A percentile compares a stretch with the other conserved stretches of the same genome.
These are phyloP conservation scores for Xerocomellus intermedius DNA, from an alignment of 768 basidiomycete species.

Conservation along the genomic window DNA sequence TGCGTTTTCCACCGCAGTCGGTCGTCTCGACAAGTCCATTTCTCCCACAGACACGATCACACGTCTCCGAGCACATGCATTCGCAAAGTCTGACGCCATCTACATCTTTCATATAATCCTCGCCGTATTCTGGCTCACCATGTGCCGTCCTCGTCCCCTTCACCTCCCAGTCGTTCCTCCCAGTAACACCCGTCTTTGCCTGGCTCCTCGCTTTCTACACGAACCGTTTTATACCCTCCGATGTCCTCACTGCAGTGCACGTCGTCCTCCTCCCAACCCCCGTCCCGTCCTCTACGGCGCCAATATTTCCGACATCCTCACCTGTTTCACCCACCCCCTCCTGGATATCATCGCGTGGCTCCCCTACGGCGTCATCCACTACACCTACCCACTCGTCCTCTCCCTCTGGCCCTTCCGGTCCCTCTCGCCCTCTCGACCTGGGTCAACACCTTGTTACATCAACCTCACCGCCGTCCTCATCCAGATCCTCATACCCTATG, in stretches of 20 bases:
- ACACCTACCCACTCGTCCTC: constrained; percentile 81
- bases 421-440: constrained; percentile 80
- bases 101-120: too few relatives aligned
- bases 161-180: too few relatives aligned
- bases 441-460: constrained; percentile 88
- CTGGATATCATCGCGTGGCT: constrained; percentile 96
- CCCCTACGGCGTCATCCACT: constrained; percentile 95
- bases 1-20: constrained; percentile 61
- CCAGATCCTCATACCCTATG: constrained; percentile 88
- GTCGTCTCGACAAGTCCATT: constrained; percentile 59
- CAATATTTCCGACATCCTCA: constrained; percentile 96
- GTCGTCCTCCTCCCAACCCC: constrained; percentile 93
- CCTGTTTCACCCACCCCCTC: constrained; percentile 87
- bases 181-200: too few relatives aligned
- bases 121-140: too few relatives aligned
- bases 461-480: constrained; percentile 84
- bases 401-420: constrained; percentile 91
- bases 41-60: constrained; percentile 35
- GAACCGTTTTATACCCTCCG: constrained; percentile 78
- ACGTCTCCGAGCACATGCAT: constrained; percentile 42
- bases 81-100: too few relatives aligned
- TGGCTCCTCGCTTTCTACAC: too few relatives aligned
- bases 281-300: constrained; percentile 94
- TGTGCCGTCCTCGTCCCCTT: too few relatives aligned
- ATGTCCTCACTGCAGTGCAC: constrained; percentile 77